Base-by-base conservation (phyloP, 2,329 filamentous ascomycete species). In the Samsoniella hepiali region DNA sequence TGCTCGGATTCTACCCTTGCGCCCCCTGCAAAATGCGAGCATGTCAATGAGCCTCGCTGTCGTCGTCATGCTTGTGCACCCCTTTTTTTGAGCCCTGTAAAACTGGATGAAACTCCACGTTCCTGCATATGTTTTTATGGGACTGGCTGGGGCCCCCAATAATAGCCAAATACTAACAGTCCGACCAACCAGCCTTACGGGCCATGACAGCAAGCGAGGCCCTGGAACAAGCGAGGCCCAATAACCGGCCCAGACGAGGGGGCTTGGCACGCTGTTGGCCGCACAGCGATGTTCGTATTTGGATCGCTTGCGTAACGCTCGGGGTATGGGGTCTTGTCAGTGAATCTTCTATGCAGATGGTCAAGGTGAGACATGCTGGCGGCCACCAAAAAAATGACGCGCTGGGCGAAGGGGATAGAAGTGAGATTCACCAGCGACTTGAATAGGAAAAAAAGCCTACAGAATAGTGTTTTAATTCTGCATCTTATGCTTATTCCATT, bases 71-170 rank as follows among this genome's bases (percentile, higher is more conserved):
- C 49, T 32, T 22, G 22, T 22, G 22, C 22, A 27, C 13, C 27
- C 36, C 45, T 22, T 15, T 29, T 13, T 40, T 42, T 50, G 42
- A 13, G 27, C 42, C 55, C 32, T 45, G 40, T 53, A 13, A n/a
- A 58, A 47, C 47, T 58, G 47, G 13, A 22, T 58, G 55, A 58
- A 47, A 58, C 55, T 32, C 42, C 42, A 45, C 54, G 54, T 22
- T 9, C 40, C 40, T 38, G 32, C 54, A 44, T 32, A 22, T 57
- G 11, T 44, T 3, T 45, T 27, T 40, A 40, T 49, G 45, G 45
- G 45, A 11, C 29, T 2, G 45, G 9, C 45, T 13, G 45, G n/a
- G 22, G n/a, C 45, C 45, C 11, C 29, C 9, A 10, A 49, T 29
- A 49, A 22, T 5, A 49, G 27, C 45, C 22, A 13, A 49, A 29